A percentile compares a stretch with the other conserved stretches of the same genome.
Evolutionary conservation across 345 rosid genomes (phyloP).

Genomic region (Nephelium lappaceum): DNA sequence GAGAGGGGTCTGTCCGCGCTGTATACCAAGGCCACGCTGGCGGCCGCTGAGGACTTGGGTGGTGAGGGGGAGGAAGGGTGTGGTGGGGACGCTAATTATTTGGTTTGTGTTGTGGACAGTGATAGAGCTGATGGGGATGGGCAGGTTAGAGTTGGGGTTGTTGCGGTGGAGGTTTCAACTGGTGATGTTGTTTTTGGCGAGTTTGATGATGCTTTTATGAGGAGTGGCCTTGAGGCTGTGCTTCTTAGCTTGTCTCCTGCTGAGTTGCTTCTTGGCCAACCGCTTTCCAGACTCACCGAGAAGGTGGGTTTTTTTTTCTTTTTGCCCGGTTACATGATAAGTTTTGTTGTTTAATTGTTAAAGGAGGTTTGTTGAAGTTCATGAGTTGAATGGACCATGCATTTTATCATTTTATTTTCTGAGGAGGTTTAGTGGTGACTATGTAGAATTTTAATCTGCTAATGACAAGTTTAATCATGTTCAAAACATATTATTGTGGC

Average conservation of each 20-base stretch:
- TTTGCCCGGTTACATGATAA: background rate
- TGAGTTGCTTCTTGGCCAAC: slow-evolving; percentile 74
- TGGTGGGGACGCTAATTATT: slow-evolving; percentile 66
- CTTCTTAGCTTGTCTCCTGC: slow-evolving; percentile 81
- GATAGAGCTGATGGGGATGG: slow-evolving; percentile 17
- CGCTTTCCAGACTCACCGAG: slow-evolving; percentile 74
- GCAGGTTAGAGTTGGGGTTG: slow-evolving; percentile 70
- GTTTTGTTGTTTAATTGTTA: background rate
- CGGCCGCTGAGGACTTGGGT: slow-evolving; percentile 85
- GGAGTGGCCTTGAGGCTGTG: slow-evolving; percentile 87
- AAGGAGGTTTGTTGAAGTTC: background rate
- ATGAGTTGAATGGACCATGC: background rate
- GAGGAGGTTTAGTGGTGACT: background rate
- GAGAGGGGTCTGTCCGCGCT: slow-evolving; percentile 78
- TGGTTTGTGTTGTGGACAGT: slow-evolving; percentile 81
- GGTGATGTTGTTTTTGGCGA: slow-evolving; percentile 89
- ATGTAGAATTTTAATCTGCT: background rate
- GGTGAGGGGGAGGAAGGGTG: slow-evolving; percentile 61
- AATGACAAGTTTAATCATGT: background rate
- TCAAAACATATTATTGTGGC: background rate
- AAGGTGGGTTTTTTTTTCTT: slow-evolving; percentile 52
- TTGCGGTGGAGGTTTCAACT: slow-evolving; percentile 86
- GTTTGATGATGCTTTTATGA: slow-evolving; percentile 66
- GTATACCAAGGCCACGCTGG: slow-evolving; percentile 87
- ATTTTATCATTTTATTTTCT: background rate